These are phyloP conservation scores for Pichia membranifaciens DNA, from an alignment of 805 yeast genomes.

Conservation along the genomic window DNA sequence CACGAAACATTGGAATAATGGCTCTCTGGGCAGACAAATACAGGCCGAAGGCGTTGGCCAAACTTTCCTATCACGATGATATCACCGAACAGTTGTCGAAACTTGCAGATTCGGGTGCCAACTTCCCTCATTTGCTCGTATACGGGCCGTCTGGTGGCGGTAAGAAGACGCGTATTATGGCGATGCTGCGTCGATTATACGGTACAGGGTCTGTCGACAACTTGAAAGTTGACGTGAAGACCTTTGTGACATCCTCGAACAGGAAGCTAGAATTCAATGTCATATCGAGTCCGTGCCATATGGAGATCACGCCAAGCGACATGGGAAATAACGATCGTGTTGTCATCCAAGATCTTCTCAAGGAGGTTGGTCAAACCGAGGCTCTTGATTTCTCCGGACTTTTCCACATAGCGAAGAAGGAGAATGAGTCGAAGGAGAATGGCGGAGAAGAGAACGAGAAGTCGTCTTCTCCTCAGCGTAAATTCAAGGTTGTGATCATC, in stretches of 20 bases:
- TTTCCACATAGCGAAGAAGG: conserved; percentile 14
- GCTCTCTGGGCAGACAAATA: conserved; percentile 96
- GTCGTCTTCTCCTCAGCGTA: conserved; percentile 30
- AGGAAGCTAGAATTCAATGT: conserved; percentile 86
- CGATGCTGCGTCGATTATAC: conserved; percentile 71
- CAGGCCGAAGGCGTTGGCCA: conserved; percentile 65
- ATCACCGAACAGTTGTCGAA: conserved; percentile 54
- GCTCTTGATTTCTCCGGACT: conserved; percentile 74
- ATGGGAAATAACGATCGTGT: conserved; percentile 94
- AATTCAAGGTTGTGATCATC: conserved; percentile 76
- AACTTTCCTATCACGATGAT: conserved; percentile 59
- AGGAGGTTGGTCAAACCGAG: conserved; percentile 92
- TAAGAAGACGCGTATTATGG: conserved; percentile 86
- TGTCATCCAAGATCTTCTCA: conserved; percentile 88
- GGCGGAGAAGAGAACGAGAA: not conserved
- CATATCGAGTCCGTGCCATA: conserved; percentile 83
- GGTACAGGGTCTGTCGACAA: conserved; percentile 72
- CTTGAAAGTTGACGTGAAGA: conserved; percentile 84
- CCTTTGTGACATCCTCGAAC: conserved; percentile 65
- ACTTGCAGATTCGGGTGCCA: conserved; percentile 53
- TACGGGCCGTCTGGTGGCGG: conserved; percentile 98
- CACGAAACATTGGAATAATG: conserved; percentile 37
- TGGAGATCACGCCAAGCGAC: conserved; percentile 95
- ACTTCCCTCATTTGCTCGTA: conserved; percentile 85
- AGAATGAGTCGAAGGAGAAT: not conserved